Base-by-base conservation (phyloP, 2,329 filamentous ascomycete species). In the Aspergillus sp. region DNA sequence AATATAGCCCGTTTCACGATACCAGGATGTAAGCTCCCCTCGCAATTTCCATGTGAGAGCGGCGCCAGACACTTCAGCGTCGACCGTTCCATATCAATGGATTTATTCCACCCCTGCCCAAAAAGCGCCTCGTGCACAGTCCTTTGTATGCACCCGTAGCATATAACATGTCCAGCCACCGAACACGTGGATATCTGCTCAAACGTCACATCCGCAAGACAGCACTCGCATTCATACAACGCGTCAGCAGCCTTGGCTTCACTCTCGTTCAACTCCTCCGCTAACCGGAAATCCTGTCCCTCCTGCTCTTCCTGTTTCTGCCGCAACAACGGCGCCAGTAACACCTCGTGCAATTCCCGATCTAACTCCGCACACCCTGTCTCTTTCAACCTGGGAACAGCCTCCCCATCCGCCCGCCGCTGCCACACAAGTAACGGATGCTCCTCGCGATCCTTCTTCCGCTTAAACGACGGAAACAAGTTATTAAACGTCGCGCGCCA, bases 61-160 rank as follows among this genome's bases (percentile, higher is more conserved):
- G 88, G 83, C 1, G 90, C 88, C n/a, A 95, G 79, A 63, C 93
- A 97, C 51, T 81, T 82, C 46, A 97, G 75, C 0, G 88, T 90
- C 33, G 86, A 86, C 33, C 77, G 81, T 49, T 83, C 77, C 23
- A 81, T 69, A 61, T 93, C 80, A 57, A 96, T 85, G 59, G 82
- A 93, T 50, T 86, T 83, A 44, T 82, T 80, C 88, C 91, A 96
- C 45, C 88, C 88, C 66, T 97, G 93, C 0, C 93, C 93, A 63
- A 95, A 97, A 0, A 97, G 74, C 2, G 90, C 90, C 64, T 97
- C 91, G 44, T 85, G 86, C 50, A 91, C 79, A 9, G 90, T 85
- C 54, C 86, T 82, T 53, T 85, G 84, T 44, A 97, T 84, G 67
- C 93, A 97, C 41, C 81, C 80, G 68, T 90, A 68, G 53, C 74